Base-by-base conservation (phyloP, 495 filamentous ascomycete genomes). In the Lasiosphaeria hispida region DNA sequence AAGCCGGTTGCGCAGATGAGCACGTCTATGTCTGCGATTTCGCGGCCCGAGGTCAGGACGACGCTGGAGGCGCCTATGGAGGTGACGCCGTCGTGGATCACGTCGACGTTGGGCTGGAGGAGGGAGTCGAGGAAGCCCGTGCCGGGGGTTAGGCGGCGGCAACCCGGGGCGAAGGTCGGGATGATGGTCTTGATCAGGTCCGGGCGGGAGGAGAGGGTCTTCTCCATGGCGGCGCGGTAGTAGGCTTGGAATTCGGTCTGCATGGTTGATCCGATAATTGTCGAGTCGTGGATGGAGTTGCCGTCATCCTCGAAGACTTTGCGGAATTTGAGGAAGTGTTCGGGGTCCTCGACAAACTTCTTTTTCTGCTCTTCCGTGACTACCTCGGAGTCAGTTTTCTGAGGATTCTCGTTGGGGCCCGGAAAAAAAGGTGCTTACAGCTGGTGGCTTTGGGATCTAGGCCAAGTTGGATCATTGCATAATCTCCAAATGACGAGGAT, bases 71-170 rank as follows among this genome's bases (percentile, higher is more conserved):
- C 55, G 0, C 81, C 85, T 58, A 89, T 76, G 13, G 64, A 60
- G 2, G 73, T 52, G 64, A 90, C 89, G 4, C 66, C 67, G 0
- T 77, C 75, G 11, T 73, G 74, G 55, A 88, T 76, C 45, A 85
- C 84, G 45, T 75, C 72, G 10, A 88, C 85, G 58, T 90, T 90
- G 15, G 76, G 70, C 57, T 85, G 74, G 4, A 76, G 70, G 0
- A 90, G 71, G 4, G 87, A 80, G 58, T 90, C 86, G 8, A 91
- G 81, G 64, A 89, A 90, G 0, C 87, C 87, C 4, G 79, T 83
- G 0, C 87, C 88, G 0, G 87, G 87, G 0, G 88, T 91, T 0
- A 87, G 75, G n/a, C 88, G 83, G 23, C 87, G 81, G 59, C 87
- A 91, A 55, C 85, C 83, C 0, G 87, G 81, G 0, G 82, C 75